Evolutionary conservation across 306 rosid genomes (phyloP).

Genomic region (Malus sylvestris): DNA sequence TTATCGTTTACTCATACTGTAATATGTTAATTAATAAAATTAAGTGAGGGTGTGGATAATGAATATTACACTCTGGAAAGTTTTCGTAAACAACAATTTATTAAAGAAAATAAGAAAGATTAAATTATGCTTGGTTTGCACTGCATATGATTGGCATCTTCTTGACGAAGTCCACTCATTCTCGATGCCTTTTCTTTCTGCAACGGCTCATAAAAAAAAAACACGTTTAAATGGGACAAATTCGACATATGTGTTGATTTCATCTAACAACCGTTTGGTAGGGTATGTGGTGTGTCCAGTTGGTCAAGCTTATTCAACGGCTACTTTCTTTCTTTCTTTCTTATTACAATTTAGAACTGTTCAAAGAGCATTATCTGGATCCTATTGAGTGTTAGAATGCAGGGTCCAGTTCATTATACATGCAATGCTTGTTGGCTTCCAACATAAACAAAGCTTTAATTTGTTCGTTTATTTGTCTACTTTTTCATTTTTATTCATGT

Average conservation of each 20-base stretch:
- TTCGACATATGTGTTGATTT: background rate
- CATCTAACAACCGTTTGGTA: constrained; percentile 12
- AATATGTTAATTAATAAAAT: no score
- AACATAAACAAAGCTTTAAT: background rate
- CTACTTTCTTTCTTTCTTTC: background rate
- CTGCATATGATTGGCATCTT: background rate
- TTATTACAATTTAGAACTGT: background rate
- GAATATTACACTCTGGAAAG: no score
- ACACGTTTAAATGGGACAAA: background rate
- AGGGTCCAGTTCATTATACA: background rate
- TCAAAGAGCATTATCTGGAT: background rate
- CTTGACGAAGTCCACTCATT: background rate
- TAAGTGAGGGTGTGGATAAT: no score
- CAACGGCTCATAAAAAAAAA: background rate
- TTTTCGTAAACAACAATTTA: no score
- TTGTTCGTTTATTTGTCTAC: background rate
- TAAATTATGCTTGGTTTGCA: background rate
- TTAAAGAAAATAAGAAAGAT: background rate
- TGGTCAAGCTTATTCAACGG: constrained; percentile 11
- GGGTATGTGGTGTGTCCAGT: background rate
- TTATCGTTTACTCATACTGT: no score
- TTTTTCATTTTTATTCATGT: background rate
- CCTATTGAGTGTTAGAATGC: background rate
- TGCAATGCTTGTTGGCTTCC: background rate
- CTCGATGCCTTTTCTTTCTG: background rate